Base-by-base conservation (phyloP, 176 grass and related monocot species). In the Avena sativa region DNA sequence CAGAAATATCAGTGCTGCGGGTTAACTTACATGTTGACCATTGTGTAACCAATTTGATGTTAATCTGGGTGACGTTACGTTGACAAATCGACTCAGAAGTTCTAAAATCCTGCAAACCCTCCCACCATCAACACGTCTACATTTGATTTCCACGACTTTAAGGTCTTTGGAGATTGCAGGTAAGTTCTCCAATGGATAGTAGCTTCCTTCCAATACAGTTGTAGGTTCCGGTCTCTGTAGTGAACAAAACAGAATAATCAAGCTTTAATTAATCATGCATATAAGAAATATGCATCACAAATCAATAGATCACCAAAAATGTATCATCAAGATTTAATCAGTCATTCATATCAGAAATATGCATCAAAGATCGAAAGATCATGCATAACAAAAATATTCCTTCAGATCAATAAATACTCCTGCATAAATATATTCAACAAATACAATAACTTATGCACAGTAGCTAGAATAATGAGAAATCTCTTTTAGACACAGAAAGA, bases 61-160 rank as follows among this genome's bases (percentile, higher is more conserved):
- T 69, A 38, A 69, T 69, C 15, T 69, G 65, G 5, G 15, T 69
- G 65, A 69, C 65, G 9, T 17, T 36, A 69, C 65, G 9, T 17
- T 36, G 65, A 69, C 30, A 69, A 69, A 69, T 36, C 32, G 32
- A 19, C 65, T 69, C 30, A 69, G 17, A 36, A 17, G 8, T 38
- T 69, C 14, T 36, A 19, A 38, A 69, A 69, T 36, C 65, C 65
- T 69, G 65, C 65, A 69, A 69, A 69, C 65, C 65, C 32, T 69
- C 60, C 21, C 64, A 16, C 6, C 2, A 68, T 38, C 36, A 17
- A 68, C 25, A 3, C 34, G 34, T 36, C 34, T 36, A 36, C 34
- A 36, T 36, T 36, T 36, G 34, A 36, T 36, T 36, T 36, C 34
- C 34, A 36, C 34, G 34, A 36, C 34, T 36, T 36, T 36, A 36